Percentiles rank a stretch among this genome's conserved stretches.
Conservation (phyloP, 2,329 filamentous ascomycete species). For the Diaporthe velutina region DNA sequence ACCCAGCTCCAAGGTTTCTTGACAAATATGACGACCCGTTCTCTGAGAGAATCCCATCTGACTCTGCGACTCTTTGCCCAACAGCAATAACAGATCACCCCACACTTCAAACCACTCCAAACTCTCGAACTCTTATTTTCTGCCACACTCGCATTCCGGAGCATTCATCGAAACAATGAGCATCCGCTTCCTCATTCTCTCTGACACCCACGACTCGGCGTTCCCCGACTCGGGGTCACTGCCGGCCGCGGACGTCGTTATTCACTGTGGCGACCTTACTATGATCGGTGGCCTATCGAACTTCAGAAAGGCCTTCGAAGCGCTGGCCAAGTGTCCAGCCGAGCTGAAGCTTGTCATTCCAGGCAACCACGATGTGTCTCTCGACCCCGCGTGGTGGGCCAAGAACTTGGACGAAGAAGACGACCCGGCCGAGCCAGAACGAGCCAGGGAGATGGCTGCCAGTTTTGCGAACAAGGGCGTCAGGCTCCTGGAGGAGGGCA, state of each 20-base stretch:
- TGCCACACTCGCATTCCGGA: not conserved
- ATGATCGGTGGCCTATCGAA: not conserved
- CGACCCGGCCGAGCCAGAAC: not conserved
- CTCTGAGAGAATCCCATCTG: not conserved
- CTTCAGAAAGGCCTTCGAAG: not conserved
- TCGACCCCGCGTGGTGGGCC: not conserved
- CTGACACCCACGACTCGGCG: conserved; percentile 12
- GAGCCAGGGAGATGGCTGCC: not conserved
- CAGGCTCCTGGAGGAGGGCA: not conserved
- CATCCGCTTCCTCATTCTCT: conserved; percentile 1
- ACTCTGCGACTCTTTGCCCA: not conserved
- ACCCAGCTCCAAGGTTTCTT: not conserved
- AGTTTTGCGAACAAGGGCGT: not conserved
- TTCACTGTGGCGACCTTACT: conserved; percentile 6
- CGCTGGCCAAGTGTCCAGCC: not conserved
- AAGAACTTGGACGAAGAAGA: not conserved
- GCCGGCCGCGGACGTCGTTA: not conserved
- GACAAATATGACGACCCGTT: not conserved
- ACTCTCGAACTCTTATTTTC: not conserved
- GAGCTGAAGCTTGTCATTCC: not conserved
- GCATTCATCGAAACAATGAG: not conserved
- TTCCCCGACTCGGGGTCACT: not conserved
- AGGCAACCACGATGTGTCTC: not conserved
- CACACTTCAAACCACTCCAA: not conserved
- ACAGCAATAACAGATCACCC: no score